These are phyloP conservation scores for Paramecium primaurelia DNA, from an alignment of 73 alveolate genomes.

Conservation along the genomic window DNA sequence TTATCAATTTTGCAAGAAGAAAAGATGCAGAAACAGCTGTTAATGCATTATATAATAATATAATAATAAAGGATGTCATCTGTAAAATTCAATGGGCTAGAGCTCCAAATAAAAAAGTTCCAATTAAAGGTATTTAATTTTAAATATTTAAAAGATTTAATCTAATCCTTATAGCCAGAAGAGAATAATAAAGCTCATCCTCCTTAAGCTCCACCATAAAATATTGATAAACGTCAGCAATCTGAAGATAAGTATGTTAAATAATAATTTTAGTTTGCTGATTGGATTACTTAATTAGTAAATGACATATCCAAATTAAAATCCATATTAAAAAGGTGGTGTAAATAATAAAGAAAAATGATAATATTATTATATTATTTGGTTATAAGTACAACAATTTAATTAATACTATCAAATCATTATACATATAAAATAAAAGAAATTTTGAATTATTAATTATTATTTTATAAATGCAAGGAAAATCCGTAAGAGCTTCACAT, in stretches of 20 bases:
- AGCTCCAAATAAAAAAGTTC: slow-evolving; percentile 40
- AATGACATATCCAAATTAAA: background rate
- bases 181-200: background rate
- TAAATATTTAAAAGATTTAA: background rate
- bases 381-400: background rate
- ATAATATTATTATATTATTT: background rate
- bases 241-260: background rate
- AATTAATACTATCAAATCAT: background rate
- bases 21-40: slow-evolving; percentile 60
- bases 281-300: background rate
- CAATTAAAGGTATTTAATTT: background rate
- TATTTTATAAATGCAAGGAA: background rate
- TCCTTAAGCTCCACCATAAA: slow-evolving; percentile 19
- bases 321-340: slow-evolving; percentile 51
- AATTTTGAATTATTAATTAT: background rate
- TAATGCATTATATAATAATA: slow-evolving; percentile 42
- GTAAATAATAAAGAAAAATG: background rate
- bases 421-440: background rate
- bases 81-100: slow-evolving; percentile 58
- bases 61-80: slow-evolving; percentile 15
- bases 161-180: background rate
- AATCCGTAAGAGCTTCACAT: slow-evolving; percentile 17
- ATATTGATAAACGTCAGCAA: background rate
- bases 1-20: slow-evolving; percentile 45
- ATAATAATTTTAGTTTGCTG: background rate